Evolutionary conservation across 352 stramenopile genomes (phyloP), one percentile per base, ranked within the genome.

Genomic region (Globisporangium radiosum): DNA sequence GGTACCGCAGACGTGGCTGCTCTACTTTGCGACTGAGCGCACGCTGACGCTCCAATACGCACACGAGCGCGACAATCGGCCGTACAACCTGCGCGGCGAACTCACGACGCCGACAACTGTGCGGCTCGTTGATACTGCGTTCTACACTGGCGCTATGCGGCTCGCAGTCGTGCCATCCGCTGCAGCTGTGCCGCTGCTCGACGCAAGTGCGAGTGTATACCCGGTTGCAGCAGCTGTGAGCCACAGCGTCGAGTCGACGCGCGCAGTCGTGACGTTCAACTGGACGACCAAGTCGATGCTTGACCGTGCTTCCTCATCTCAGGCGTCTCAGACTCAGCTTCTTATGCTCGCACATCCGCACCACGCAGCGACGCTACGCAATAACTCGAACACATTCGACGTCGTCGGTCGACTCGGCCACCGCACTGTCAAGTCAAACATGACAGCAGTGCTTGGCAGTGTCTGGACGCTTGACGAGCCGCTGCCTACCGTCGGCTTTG

Each of bases 291-390:
- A 83, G 66, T 54, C 59, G 19, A 70, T 90, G 25, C 60, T 62
- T 33, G 25, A 33, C 2, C 25, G 25, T 33, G 25, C 25, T 33
- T 0, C 25, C 25, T 33, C 25, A 33, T 33, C 25, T 33, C 25
- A 33, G 25, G 25, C 25, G 25, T 33, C 25, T 33, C 25, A 33
- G 25, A 33, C 25, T 33, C 25, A 69, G 38, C 53, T 95, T 52
- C 64, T 92, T 11, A 88, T 92, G 81, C 61, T 95, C 47, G 83
- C 81, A 7, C 71, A 90, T 45, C 77, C 81, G 44, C 85, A 95
- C 62, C 85, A 95, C 60, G 68, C 76, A 0, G 76, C 63, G 13
- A 72, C 76, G 33, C 71, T 94, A 19, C 64, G 60, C 52, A 7
- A 47, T 7, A n/a, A 44, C 59, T n/a, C 64, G 68, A 44, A 65